Percentiles rank a stretch among this genome's conserved stretches.
Conservation (phyloP, 768 basidiomycete species). For the Phlegmacium glaucopus region DNA sequence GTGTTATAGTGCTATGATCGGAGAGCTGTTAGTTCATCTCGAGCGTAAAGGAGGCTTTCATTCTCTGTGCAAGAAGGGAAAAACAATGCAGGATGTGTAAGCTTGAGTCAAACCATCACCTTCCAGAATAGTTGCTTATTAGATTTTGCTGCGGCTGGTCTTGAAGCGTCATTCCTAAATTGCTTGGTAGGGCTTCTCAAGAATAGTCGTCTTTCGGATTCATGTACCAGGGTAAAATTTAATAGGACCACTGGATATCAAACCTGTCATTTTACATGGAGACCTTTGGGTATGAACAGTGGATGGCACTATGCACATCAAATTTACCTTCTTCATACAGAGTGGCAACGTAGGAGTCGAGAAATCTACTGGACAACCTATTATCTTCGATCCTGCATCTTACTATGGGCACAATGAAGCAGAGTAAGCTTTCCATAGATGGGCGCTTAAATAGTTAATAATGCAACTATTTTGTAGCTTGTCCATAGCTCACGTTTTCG, state of each 20-base stretch:
- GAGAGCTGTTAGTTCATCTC: conserved; percentile 47
- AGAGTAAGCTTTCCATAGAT: conserved; percentile 49
- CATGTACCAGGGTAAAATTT: neutral
- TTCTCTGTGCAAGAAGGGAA: conserved; percentile 48
- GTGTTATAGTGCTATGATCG: conserved; percentile 62
- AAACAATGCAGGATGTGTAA: conserved; percentile 37
- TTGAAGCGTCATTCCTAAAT: conserved; percentile 66
- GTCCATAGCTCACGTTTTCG: conserved; percentile 77
- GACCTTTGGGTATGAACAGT: conserved; percentile 66
- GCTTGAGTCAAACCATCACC: neutral
- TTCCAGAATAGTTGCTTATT: too few species aligned
- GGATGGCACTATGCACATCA: neutral
- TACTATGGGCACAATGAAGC: conserved; percentile 81
- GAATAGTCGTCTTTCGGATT: neutral
- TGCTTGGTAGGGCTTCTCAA: conserved; percentile 40
- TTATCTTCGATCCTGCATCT: conserved; percentile 77
- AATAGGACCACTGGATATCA: conserved; percentile 45
- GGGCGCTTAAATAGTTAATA: neutral
- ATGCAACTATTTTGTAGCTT: conserved; percentile 39
- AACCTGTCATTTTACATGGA: conserved; percentile 73
- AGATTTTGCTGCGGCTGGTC: neutral
- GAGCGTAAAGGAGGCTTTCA: conserved; percentile 37
- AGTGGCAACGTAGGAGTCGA: conserved; percentile 74
- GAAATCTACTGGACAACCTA: conserved; percentile 45
- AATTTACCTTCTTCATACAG: conserved; percentile 29